These are phyloP conservation scores for Drechmeria coniospora DNA, from an alignment of 2,329 filamentous ascomycete species.

Conservation along the genomic window DNA sequence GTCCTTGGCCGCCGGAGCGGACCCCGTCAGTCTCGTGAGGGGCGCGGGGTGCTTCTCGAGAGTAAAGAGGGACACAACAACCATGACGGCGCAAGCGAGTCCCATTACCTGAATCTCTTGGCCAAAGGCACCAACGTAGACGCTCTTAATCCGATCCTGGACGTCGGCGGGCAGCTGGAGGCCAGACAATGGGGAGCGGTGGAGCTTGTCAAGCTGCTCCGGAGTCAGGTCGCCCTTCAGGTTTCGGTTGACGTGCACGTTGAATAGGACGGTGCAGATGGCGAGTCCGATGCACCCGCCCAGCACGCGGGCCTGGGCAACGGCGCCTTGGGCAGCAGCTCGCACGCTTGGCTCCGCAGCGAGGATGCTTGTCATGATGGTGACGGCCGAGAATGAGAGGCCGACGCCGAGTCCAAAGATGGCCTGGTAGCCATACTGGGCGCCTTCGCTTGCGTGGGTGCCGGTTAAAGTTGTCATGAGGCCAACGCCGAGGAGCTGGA, in stretches of 20 bases:
- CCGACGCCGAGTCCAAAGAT: conserved; percentile 45
- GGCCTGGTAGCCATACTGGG: conserved; percentile 38
- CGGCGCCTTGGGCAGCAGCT: conserved; percentile 42
- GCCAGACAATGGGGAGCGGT: conserved; percentile 26
- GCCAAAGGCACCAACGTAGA: conserved; percentile 30
- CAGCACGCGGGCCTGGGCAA: conserved; percentile 43
- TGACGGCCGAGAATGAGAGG: conserved; percentile 39
- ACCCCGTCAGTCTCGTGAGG: conserved; percentile 15
- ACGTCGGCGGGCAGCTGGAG: conserved; percentile 17
- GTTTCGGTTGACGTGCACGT: conserved; percentile 23
- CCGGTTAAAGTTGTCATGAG: conserved; percentile 29
- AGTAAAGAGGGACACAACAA: conserved; percentile 27
- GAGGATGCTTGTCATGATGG: conserved; percentile 41
- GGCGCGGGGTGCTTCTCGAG: conserved; percentile 25
- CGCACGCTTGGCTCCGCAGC: conserved; percentile 30
- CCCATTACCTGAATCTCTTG: conserved; percentile 31
- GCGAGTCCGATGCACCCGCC: conserved; percentile 45
- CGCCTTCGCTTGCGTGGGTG: conserved; percentile 16
- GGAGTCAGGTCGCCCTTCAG: conserved; percentile 20
- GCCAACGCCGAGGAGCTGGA: conserved; percentile 37
- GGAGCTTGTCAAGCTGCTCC: conserved; percentile 24
- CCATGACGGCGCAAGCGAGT: conserved; percentile 25
- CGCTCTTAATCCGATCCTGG: conserved; percentile 19
- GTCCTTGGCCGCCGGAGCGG: conserved; percentile 11
- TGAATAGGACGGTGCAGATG: conserved; percentile 43